Conservation (phyloP, 2,329 filamentous ascomycete species). For the Cytospora schulzeri region DNA sequence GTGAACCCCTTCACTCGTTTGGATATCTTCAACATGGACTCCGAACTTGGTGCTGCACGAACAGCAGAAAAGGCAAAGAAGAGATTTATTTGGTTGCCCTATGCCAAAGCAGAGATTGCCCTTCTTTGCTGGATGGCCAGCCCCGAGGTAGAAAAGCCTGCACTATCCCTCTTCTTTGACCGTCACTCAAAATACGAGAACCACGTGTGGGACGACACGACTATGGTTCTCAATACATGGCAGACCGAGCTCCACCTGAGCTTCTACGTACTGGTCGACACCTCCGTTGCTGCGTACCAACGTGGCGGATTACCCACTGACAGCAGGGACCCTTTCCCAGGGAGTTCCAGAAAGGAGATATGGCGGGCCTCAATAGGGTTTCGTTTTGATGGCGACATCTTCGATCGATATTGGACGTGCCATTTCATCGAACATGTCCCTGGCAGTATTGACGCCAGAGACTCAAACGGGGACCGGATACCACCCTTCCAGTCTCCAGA, state of each 20-base stretch:
- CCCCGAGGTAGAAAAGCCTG: slow-evolving; percentile 7
- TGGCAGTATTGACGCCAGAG: too few species aligned
- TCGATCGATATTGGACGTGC: slow-evolving; percentile 39
- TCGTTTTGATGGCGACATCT: slow-evolving; percentile 37
- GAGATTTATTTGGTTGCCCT: slow-evolving; percentile 7
- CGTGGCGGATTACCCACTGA: not conserved
- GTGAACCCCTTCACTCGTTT: not conserved
- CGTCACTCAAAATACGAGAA: slow-evolving; percentile 29
- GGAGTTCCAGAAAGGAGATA: slow-evolving; percentile 21
- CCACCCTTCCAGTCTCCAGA: not conserved
- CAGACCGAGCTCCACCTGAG: slow-evolving; percentile 37
- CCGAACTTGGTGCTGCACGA: not conserved
- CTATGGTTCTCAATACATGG: slow-evolving; percentile 33
- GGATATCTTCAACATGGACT: not conserved
- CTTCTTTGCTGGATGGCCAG: slow-evolving; percentile 13
- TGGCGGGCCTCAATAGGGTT: slow-evolving; percentile 32
- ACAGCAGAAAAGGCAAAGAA: slow-evolving; percentile 1
- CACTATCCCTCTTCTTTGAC: slow-evolving; percentile 31
- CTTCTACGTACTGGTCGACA: slow-evolving; percentile 30
- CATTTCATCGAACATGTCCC: slow-evolving; percentile 31
- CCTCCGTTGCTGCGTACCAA: too few species aligned
- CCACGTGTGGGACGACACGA: slow-evolving; percentile 34
- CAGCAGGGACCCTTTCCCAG: not conserved
- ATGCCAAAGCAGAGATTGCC: not conserved
- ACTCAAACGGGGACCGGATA: not conserved